Percentiles rank a stretch among this genome's conserved stretches.
These are phyloP conservation scores for Globisporangium irregulare DNA, from an alignment of 352 stramenopile species.

Conservation along the genomic window DNA sequence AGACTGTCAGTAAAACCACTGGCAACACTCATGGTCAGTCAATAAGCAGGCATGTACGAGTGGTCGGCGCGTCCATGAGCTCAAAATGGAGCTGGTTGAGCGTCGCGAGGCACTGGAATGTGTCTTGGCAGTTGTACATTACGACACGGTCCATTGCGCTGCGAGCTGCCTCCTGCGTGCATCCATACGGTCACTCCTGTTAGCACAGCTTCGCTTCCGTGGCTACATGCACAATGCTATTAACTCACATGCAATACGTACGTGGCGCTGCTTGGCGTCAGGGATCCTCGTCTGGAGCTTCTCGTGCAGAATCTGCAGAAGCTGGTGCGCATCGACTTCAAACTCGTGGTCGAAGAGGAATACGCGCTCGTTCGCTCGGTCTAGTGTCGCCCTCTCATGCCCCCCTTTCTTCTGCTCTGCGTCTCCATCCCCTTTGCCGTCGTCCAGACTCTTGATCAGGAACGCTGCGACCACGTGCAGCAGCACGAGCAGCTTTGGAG, in stretches of 20 bases:
- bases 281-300: slow-evolving; percentile 13
- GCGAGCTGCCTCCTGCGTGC: slow-evolving; percentile 8
- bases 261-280: slow-evolving; percentile 13
- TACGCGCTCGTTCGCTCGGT: slow-evolving; percentile 33
- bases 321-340: slow-evolving; percentile 27
- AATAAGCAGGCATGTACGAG: slow-evolving; percentile 29
- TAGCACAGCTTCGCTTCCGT: too few relatives aligned
- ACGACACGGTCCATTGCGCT: slow-evolving; percentile 33
- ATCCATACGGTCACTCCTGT: not conserved
- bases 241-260: slow-evolving; percentile 3
- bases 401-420: not conserved
- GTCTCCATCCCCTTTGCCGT: not conserved
- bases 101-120: slow-evolving; percentile 72
- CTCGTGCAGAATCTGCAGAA: slow-evolving; percentile 24
- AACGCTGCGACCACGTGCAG: slow-evolving; percentile 59
- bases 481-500: slow-evolving; percentile 43
- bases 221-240: too few relatives aligned
- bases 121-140: slow-evolving; percentile 53
- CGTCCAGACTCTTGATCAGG: slow-evolving; percentile 23
- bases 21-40: not conserved
- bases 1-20: not conserved
- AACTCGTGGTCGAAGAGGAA: slow-evolving; percentile 70
- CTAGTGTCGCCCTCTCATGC: not conserved
- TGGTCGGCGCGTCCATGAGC: slow-evolving; percentile 40
- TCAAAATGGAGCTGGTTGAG: slow-evolving; percentile 72